Conservation (phyloP, 2,329 filamentous ascomycete species). For the Neurospora sp. region DNA sequence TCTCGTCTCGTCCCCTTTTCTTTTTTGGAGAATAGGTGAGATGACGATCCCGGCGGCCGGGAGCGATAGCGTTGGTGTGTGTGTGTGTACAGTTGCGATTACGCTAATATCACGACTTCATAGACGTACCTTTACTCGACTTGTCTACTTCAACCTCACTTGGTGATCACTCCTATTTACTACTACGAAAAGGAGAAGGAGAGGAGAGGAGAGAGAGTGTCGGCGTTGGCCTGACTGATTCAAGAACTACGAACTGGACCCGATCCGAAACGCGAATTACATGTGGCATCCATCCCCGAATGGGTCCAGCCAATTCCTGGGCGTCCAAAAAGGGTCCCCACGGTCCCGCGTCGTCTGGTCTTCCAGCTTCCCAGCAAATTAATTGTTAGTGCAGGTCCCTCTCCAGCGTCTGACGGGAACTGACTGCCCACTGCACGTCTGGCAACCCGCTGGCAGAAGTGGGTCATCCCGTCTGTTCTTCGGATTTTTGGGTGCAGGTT, state of each 20-base stretch:
- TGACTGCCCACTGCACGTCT: too few relatives aligned
- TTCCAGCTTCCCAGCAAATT: not conserved
- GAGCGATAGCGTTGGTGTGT: not conserved
- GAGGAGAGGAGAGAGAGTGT: not conserved
- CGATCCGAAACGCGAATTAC: not conserved
- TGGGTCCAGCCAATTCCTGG: not conserved
- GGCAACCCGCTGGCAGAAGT: not conserved
- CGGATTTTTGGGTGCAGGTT: not conserved
- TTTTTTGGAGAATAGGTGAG: not conserved
- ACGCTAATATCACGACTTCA: not conserved
- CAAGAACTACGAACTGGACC: not conserved
- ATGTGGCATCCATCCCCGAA: not conserved
- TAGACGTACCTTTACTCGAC: not conserved
- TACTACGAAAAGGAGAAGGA: not conserved
- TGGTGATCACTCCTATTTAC: too few relatives aligned
- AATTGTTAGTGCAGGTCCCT: not conserved
- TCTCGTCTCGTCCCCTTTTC: not conserved
- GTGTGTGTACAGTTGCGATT: not conserved
- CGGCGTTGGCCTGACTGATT: not conserved
- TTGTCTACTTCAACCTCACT: not conserved
- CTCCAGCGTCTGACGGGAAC: not conserved
- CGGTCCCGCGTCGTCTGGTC: not conserved
- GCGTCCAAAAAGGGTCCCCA: not conserved
- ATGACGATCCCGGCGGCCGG: not conserved
- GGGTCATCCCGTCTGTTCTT: not conserved